phyloP scores from a whole-genome alignment of 2,329 filamentous ascomycete genomes.

The Dothideomycetidae sp. region DNA sequence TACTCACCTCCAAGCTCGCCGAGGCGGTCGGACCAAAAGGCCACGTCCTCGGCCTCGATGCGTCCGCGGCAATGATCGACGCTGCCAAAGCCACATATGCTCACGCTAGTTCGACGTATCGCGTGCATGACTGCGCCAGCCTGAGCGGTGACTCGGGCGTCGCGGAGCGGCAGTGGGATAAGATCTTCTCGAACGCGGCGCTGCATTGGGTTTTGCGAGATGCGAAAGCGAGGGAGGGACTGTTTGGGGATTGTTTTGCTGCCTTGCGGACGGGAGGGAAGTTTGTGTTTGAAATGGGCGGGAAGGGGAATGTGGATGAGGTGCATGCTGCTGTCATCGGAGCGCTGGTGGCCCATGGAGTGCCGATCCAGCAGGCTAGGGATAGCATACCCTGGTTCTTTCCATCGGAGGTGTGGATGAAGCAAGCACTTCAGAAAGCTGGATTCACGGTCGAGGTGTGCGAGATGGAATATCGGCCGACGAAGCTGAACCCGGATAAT shows the following conservation, averaged over 20 bases:
- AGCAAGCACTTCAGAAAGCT: constrained; percentile 21
- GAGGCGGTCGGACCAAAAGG: constrained; percentile 14
- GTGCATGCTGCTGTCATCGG: constrained; percentile 44
- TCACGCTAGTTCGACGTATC: constrained; percentile 17
- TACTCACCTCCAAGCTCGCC: constrained; percentile 27
- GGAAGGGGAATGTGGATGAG: constrained; percentile 53
- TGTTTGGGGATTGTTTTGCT: constrained; percentile 40
- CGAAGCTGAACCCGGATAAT: constrained; percentile 29
- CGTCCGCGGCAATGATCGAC: constrained; percentile 27
- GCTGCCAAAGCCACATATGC: constrained; percentile 18
- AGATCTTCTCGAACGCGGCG: constrained; percentile 31
- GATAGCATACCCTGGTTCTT: constrained; percentile 56
- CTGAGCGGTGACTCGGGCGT: constrained; percentile 15
- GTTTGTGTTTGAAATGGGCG: constrained; percentile 59
- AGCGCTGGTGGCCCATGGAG: constrained; percentile 36
- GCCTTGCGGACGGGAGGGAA: constrained; percentile 41
- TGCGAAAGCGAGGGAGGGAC: constrained; percentile 29
- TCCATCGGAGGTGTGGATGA: constrained; percentile 48
- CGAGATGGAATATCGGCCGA: constrained; percentile 53
- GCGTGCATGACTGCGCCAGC: constrained; percentile 20
- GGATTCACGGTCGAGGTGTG: constrained; percentile 33
- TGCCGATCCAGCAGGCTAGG: constrained; percentile 36
- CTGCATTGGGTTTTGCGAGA: constrained; percentile 38
- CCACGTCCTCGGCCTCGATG: constrained; percentile 27
- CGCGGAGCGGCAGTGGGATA: constrained; percentile 20